Conservation (phyloP, 1,139 yeast genomes). For the Lodderomyces parapsilosis region DNA sequence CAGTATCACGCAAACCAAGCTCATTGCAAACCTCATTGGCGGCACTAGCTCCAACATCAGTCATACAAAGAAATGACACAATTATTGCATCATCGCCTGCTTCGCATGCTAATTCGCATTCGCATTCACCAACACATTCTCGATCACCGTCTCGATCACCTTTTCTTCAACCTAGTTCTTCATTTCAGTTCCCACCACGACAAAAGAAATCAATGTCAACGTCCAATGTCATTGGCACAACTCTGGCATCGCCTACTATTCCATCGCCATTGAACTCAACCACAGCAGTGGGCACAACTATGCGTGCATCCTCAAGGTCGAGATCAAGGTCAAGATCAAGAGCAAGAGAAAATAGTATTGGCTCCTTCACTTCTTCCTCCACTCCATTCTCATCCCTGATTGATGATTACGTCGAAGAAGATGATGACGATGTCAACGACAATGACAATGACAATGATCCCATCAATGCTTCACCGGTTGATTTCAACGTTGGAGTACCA, state of each 20-base stretch:
- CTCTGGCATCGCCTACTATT: slow-evolving; percentile 1
- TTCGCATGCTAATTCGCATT: not conserved
- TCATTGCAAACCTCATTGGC: slow-evolving; percentile 12
- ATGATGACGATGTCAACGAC: not conserved
- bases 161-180: slow-evolving; percentile 9
- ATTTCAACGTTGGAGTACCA: slow-evolving; percentile 29
- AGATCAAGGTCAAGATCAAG: slow-evolving; percentile 18
- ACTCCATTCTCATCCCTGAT: slow-evolving; percentile 1
- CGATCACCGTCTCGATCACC: slow-evolving; percentile 10
- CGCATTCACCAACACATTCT: not conserved
- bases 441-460: slow-evolving; percentile 25
- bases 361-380: not conserved
- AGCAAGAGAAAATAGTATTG: not conserved
- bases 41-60: not conserved
- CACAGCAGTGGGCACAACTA: too few relatives aligned
- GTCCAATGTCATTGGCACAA: not conserved
- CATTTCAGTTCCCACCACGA: slow-evolving; percentile 5
- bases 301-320: too few relatives aligned
- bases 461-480: slow-evolving; percentile 44
- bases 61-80: too few relatives aligned
- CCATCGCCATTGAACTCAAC: not conserved
- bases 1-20: slow-evolving; percentile 21
- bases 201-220: slow-evolving; percentile 1
- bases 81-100: not conserved
- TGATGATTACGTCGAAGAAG: not conserved